Evolutionary conservation across 2,329 filamentous ascomycete genomes (phyloP), one percentile per base, ranked within the genome.

Genomic region (Davidsoniella australis): DNA sequence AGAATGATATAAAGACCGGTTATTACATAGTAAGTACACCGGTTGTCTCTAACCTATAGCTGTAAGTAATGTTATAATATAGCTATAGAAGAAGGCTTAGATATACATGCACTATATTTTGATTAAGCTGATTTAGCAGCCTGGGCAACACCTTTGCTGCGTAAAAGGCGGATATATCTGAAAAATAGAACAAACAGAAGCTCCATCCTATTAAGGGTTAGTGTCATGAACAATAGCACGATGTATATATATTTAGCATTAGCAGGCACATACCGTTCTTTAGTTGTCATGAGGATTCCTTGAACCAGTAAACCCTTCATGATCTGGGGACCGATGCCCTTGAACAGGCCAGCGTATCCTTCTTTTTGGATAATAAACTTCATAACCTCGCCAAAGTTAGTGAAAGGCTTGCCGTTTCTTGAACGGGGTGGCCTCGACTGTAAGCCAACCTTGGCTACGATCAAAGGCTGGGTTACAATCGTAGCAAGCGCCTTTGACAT

Each of bases 231-330:
- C 48, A 42, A 18, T 8, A 33, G 20, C 12, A 29, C 24, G 12
- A 23, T 40, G 14, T n/a, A 12, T n/a, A 12, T n/a, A 2, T 7
- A 12, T 10, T 10, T 7, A 3, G n/a, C 5, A 23, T 4, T 23
- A 23, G 16, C 10, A 5, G 16, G 2, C 2, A 59, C 71, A 56
- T 71, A 87, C 84, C 87, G 76, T 67, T 98, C 91, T 68, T 98
- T 98, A 44, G 87, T 91, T 87, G 95, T 98, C 91, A 98, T 98
- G 38, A 98, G 70, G 50, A 98, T 78, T 45, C 91, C 91, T 61
- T 98, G 91, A 2, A 98, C 91, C 45, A 98, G 63, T 47, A 98
- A 67, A 1, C 91, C 91, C 66, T 98, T 98, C 52, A 87, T 65
- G 47, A 98, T 83, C 64, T 98, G 91, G 2, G 91, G 91, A 0